Evolutionary conservation across 2,329 filamentous ascomycete species (phyloP).

Genomic region (Xylariales sp.): DNA sequence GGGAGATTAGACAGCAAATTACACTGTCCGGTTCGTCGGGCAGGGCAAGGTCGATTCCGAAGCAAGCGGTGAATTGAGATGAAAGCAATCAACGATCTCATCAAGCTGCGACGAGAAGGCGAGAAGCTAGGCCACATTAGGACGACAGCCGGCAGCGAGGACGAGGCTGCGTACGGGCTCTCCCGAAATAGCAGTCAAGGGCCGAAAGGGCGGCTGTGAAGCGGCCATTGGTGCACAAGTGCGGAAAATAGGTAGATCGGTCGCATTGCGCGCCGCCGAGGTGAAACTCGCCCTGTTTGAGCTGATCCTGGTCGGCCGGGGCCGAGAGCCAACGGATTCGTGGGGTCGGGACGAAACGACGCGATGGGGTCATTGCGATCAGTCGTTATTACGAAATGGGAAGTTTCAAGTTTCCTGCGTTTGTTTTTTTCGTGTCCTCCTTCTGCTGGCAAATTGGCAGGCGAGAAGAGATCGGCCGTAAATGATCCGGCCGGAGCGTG

Average conservation of each 20-base stretch:
- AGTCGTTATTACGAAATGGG: neutral
- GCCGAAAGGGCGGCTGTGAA: neutral
- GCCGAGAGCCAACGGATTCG: conserved; percentile 18
- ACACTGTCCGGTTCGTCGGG: neutral
- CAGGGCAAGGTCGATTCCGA: neutral
- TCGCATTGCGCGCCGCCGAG: conserved; percentile 22
- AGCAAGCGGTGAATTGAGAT: neutral
- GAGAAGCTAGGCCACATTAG: neutral
- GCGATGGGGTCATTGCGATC: neutral
- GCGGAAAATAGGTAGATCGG: conserved; percentile 1
- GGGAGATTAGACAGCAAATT: neutral
- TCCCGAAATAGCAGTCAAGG: neutral
- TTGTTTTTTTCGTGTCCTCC: too few species aligned
- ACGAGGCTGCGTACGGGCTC: neutral
- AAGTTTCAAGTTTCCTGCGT: too few species aligned
- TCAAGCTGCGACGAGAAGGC: too few species aligned
- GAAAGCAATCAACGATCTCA: neutral
- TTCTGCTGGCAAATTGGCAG: too few species aligned
- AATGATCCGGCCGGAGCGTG: too few species aligned
- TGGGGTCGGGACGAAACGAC: neutral
- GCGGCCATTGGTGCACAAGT: conserved; percentile 21
- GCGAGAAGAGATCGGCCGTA: too few species aligned
- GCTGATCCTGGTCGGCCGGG: conserved; percentile 26
- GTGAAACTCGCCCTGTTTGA: conserved; percentile 33
- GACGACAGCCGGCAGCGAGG: neutral